Conservation (phyloP, 805 yeast genomes). For the Priceomyces castillae region DNA sequence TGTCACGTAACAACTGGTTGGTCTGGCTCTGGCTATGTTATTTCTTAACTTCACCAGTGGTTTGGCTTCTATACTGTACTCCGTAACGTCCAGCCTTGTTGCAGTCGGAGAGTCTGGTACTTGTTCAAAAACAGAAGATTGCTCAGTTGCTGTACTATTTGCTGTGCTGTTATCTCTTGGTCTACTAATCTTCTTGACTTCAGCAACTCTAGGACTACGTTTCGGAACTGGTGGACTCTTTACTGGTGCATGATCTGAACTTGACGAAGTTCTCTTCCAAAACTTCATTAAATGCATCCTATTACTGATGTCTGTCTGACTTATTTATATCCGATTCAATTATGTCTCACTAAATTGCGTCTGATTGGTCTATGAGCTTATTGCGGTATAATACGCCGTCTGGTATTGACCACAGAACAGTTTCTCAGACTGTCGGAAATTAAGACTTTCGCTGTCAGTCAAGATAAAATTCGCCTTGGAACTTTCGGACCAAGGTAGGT, state of each 20-base stretch:
- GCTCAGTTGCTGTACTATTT: slow-evolving; percentile 6
- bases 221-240: too few species aligned
- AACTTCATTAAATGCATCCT: not conserved
- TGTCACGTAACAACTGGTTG: slow-evolving; percentile 17
- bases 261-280: slow-evolving; percentile 1
- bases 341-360: too few species aligned
- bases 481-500: too few species aligned
- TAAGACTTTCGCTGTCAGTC: too few species aligned
- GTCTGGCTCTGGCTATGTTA: slow-evolving; percentile 6
- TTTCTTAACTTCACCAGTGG: not conserved
- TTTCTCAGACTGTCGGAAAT: too few species aligned
- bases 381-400: too few species aligned
- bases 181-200: too few species aligned
- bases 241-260: not conserved
- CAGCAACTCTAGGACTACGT: not conserved
- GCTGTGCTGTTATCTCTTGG: not conserved
- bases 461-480: too few species aligned
- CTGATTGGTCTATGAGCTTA: too few species aligned
- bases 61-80: not conserved
- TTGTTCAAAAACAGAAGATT: slow-evolving; percentile 15
- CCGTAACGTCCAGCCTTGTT: not conserved
- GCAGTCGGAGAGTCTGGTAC: slow-evolving; percentile 7
- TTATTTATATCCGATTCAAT: too few species aligned
- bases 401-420: too few species aligned
- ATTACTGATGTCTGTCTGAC: too few species aligned